Percentiles rank a stretch among this genome's conserved stretches.
Conservation (phyloP, 352 stramenopile genomes). For the Globisporangium rhizosaccharum region DNA sequence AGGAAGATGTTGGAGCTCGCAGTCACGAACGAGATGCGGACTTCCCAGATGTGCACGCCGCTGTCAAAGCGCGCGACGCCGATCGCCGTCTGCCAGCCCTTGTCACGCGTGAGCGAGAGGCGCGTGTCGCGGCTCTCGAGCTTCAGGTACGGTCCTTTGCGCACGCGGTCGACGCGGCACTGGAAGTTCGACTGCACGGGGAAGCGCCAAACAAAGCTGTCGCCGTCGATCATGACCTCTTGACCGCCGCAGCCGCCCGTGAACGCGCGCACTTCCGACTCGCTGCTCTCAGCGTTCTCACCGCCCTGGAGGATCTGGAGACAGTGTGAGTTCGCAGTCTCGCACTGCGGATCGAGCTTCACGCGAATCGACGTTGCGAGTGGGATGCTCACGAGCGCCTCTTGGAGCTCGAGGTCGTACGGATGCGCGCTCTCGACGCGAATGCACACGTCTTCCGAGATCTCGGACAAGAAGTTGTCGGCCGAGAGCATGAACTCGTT, state of each 20-base stretch:
- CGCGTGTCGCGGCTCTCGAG: slow-evolving; percentile 84
- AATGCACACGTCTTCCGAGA: slow-evolving; percentile 81
- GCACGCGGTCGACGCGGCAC: slow-evolving; percentile 78
- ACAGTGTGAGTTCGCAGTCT: slow-evolving; percentile 83
- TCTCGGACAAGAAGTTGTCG: slow-evolving; percentile 84
- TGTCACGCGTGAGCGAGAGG: slow-evolving; percentile 79
- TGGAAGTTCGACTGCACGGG: slow-evolving; percentile 88
- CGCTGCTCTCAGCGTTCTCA: slow-evolving; percentile 35
- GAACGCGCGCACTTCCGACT: slow-evolving; percentile 83
- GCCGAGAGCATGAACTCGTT: slow-evolving; percentile 87
- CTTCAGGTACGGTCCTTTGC: slow-evolving; percentile 85
- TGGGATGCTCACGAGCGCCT: slow-evolving; percentile 74
- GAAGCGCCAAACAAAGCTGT: slow-evolving; percentile 86
- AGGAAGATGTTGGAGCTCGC: slow-evolving; percentile 90
- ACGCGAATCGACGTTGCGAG: slow-evolving; percentile 82
- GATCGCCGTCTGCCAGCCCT: slow-evolving; percentile 86
- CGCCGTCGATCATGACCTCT: slow-evolving; percentile 82
- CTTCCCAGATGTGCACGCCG: slow-evolving; percentile 86
- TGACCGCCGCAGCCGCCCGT: slow-evolving; percentile 75
- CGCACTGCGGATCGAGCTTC: slow-evolving; percentile 64
- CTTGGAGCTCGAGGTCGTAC: slow-evolving; percentile 79
- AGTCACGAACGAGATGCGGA: slow-evolving; percentile 81
- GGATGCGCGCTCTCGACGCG: slow-evolving; percentile 71
- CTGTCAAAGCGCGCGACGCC: slow-evolving; percentile 83
- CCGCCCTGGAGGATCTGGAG: slow-evolving; percentile 83